Evolutionary conservation across 2,329 filamentous ascomycete genomes (phyloP).

Genomic region (Passalora sequoiae): DNA sequence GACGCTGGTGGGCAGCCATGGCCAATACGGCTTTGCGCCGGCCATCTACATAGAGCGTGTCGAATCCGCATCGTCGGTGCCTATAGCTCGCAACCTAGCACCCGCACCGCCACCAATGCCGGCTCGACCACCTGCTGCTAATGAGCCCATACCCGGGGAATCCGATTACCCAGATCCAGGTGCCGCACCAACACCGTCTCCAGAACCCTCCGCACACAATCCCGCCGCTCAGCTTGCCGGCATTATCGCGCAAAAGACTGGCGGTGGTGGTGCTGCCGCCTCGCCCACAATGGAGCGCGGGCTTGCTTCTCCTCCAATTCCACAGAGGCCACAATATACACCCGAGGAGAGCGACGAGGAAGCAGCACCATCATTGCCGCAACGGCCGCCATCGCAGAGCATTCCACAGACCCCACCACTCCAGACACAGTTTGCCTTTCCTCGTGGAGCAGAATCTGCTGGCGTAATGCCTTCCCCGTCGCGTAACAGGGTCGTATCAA

Average conservation of each 20-base stretch:
- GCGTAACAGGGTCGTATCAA: conserved; percentile 46
- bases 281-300: conserved; percentile 26
- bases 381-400: conserved; percentile 51
- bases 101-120: conserved; percentile 37
- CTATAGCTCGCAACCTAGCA: conserved; percentile 20
- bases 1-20: conserved; percentile 81
- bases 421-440: conserved; percentile 34
- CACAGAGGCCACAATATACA: conserved; percentile 52
- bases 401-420: conserved; percentile 45
- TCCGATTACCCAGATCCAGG: conserved; percentile 43
- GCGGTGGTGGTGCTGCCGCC: conserved; percentile 27
- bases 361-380: conserved; percentile 57
- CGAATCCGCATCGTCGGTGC: conserved; percentile 45
- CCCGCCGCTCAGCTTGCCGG: conserved; percentile 57
- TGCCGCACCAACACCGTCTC: conserved; percentile 39
- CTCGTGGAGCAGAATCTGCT: conserved; percentile 34
- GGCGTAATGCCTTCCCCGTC: conserved; percentile 54
- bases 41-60: conserved; percentile 87
- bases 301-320: conserved; percentile 50
- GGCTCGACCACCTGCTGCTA: conserved; percentile 33
- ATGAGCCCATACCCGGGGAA: conserved; percentile 37
- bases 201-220: conserved; percentile 39
- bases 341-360: conserved; percentile 66
- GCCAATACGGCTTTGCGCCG: conserved; percentile 89
- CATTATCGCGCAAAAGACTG: conserved; percentile 48